Base-by-base conservation (phyloP, 1,139 yeast species). In the Groenewaldozyma sp. region DNA sequence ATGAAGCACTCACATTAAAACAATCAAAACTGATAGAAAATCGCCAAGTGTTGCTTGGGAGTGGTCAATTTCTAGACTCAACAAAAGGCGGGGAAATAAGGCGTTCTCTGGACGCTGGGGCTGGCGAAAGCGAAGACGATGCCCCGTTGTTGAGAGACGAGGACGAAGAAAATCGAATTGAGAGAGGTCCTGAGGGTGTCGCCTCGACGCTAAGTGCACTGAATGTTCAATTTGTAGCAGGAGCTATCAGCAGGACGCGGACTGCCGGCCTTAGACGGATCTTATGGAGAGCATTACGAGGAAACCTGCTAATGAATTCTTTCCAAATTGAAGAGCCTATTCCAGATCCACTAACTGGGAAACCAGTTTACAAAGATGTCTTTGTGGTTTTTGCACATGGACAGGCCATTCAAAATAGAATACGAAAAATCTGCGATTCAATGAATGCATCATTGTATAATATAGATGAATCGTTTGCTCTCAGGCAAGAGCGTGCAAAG, bases 351-450 rank as follows among this genome's bases (percentile, higher is more conserved):
- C 67, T 68, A 41, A 58, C 73, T 11, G 67, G 73, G 41, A 71
- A 69, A 38, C 56, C 62, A 21, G 66, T 74, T 18, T 69, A 67
- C 40, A 84, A 84, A 58, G 80, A 76, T 53, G 83, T 83, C 4
- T 87, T 88, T 53, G 75, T 91, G 43, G 78, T 88, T 6, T 87
- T 84, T 55, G 82, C 94, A 24, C 97, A 91, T 58, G 98, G 98
- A 48, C 77, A 77, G 33, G 69, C 76, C 41, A 73, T 91, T 45
- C 69, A 78, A 42, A 58, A 68, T 39, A 76, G 87, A 55, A 86
- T 88, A 38, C 73, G 71, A 47, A 76, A 74, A 53, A 83, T 93
- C 46, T 77, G 88, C 24, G 87, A 79, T 54, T 82, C 96, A 0
- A 68, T 91, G 48, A 96, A 86, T 52, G 95, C 96, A 2, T 68